These are phyloP conservation scores for Komagataella mondaviorum DNA, from an alignment of 805 yeast species.

Conservation along the genomic window DNA sequence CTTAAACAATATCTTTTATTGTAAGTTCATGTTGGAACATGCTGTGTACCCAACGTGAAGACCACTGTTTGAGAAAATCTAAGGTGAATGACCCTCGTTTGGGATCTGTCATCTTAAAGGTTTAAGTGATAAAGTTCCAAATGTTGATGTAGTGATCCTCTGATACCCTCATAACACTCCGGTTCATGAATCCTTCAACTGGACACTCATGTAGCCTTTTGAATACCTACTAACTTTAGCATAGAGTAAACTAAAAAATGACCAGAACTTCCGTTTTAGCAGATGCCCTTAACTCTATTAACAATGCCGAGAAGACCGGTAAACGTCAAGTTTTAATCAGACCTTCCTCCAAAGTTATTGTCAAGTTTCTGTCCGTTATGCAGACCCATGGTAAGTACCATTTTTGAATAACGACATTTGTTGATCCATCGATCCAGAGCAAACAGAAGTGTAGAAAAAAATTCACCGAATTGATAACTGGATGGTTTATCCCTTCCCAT, in stretches of 20 bases:
- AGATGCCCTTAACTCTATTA: slow-evolving; percentile 95
- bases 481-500: slow-evolving; percentile 86
- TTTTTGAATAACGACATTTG: neutral
- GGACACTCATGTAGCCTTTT: slow-evolving; percentile 36
- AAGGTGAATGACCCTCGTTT: neutral
- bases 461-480: slow-evolving; percentile 92
- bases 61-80: neutral
- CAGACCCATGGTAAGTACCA: slow-evolving; percentile 74
- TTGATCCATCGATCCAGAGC: neutral
- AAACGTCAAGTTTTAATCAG: slow-evolving; percentile 97
- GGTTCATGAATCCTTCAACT: slow-evolving; percentile 29
- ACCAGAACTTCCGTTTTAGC: slow-evolving; percentile 98
- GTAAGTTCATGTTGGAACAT: neutral
- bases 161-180: neutral
- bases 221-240: slow-evolving; percentile 5
- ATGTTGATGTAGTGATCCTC: neutral
- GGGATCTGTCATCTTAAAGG: neutral
- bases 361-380: slow-evolving; percentile 93
- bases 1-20: no score
- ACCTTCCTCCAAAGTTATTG: slow-evolving; percentile 97
- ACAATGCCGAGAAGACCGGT: slow-evolving; percentile 99
- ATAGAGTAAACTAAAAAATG: slow-evolving; percentile 33
- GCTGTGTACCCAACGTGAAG: neutral
- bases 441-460: neutral
- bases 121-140: neutral